Evolutionary conservation across 192 early-diverging fungal species (phyloP).

Genomic region (Entomortierella lignicola): DNA sequence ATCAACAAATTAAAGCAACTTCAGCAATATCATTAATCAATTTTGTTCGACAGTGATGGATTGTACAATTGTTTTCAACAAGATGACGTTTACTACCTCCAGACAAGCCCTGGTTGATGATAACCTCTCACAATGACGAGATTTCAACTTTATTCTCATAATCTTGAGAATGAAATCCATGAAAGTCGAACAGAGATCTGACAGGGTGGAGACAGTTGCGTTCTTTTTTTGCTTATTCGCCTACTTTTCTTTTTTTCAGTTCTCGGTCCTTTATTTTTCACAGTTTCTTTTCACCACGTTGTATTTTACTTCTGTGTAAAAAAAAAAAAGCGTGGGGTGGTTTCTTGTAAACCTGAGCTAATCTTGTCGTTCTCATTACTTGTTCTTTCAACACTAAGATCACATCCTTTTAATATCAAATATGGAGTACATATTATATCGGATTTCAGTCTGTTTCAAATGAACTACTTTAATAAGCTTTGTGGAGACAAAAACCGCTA

Average conservation of each 20-base stretch:
- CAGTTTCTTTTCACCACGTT: neutral
- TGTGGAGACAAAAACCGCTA: neutral
- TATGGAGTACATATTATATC: too few relatives aligned
- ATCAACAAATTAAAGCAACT: too few relatives aligned
- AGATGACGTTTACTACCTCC: too few relatives aligned
- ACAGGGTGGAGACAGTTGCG: constrained; percentile 26
- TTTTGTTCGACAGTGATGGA: too few relatives aligned
- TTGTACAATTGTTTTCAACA: too few relatives aligned
- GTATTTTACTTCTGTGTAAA: too few relatives aligned
- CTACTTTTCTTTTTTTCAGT: neutral
- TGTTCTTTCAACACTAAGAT: too few relatives aligned
- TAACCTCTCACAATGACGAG: constrained; percentile 53
- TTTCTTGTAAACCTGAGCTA: neutral
- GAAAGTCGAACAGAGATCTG: constrained; percentile 57
- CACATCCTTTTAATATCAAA: too few relatives aligned
- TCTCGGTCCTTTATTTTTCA: neutral
- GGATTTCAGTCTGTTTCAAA: too few relatives aligned
- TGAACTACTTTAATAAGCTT: neutral
- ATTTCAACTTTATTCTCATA: neutral
- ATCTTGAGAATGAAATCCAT: constrained; percentile 11
- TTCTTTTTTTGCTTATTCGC: neutral
- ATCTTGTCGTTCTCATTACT: too few relatives aligned
- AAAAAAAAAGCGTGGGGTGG: too few relatives aligned
- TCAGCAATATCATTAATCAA: neutral
- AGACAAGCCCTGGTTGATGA: constrained; percentile 41